phyloP scores from a whole-genome alignment of 1,284 basidiomycete species.

The Naganishia sp. region DNA sequence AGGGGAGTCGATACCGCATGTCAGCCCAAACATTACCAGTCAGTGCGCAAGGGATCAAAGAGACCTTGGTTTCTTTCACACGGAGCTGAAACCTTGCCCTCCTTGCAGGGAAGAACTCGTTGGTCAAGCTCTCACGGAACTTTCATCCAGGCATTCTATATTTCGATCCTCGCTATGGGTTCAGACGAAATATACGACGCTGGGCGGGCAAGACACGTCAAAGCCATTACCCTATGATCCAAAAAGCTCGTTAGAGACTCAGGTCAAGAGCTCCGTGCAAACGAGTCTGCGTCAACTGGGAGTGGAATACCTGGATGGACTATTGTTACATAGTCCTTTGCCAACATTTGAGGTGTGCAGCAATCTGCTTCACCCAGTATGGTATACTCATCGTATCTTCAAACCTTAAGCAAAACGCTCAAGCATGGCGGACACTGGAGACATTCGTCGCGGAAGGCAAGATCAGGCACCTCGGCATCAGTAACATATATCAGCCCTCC shows the following conservation, averaged over 20 bases:
- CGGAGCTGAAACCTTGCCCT: background rate
- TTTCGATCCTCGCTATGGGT: slow-evolving; percentile 66
- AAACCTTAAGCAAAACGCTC: slow-evolving; percentile 58
- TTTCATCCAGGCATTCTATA: slow-evolving; percentile 60
- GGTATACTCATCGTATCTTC: background rate
- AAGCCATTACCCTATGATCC: slow-evolving; percentile 73
- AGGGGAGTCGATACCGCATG: slow-evolving; percentile 79
- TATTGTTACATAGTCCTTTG: slow-evolving; percentile 74
- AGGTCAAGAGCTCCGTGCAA: slow-evolving; percentile 66
- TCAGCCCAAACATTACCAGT: slow-evolving; percentile 70
- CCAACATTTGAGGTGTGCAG: slow-evolving; percentile 55
- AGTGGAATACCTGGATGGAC: slow-evolving; percentile 70
- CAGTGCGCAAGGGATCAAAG: slow-evolving; percentile 30
- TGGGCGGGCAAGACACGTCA: slow-evolving; percentile 67
- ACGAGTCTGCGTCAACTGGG: slow-evolving; percentile 67
- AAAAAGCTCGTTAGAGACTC: slow-evolving; percentile 59
- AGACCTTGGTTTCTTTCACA: background rate
- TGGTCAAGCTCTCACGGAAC: slow-evolving; percentile 65
- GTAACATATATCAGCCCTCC: slow-evolving; percentile 69
- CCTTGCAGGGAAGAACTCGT: slow-evolving; percentile 69
- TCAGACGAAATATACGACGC: slow-evolving; percentile 78
- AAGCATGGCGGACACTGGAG: slow-evolving; percentile 67
- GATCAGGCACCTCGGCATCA: slow-evolving; percentile 68
- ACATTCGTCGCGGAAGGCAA: slow-evolving; percentile 64
- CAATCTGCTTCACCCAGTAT: background rate